Evolutionary conservation across 352 stramenopile genomes (phyloP).

Genomic region (Globisporangium ultimum): DNA sequence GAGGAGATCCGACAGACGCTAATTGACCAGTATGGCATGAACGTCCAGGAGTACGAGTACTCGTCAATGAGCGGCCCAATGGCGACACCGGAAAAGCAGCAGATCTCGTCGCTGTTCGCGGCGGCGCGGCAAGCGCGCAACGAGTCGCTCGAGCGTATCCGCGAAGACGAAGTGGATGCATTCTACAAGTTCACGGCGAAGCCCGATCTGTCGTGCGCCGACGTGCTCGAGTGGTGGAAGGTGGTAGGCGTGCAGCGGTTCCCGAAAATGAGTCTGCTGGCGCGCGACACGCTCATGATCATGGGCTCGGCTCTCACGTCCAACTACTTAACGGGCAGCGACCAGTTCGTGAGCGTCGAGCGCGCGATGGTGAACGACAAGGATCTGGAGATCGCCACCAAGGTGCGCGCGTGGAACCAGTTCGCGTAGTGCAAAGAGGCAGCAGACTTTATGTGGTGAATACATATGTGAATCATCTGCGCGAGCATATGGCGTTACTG

Average conservation of each 20-base stretch:
- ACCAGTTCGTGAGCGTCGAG: neutral
- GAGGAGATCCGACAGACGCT: conserved; percentile 6
- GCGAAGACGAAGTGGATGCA: conserved; percentile 12
- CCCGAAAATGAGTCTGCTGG: conserved; percentile 9
- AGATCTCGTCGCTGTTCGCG: conserved; percentile 11
- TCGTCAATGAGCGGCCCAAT: neutral
- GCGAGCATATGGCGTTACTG: no score
- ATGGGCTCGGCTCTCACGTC: conserved; percentile 9
- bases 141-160: conserved; percentile 4
- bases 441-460: neutral
- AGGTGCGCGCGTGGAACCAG: conserved; percentile 4
- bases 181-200: conserved; percentile 15
- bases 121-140: conserved; percentile 9
- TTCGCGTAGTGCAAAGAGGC: neutral
- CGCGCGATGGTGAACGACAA: conserved; percentile 1
- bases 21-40: conserved; percentile 3
- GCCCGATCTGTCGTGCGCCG: conserved; percentile 6
- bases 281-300: conserved; percentile 13
- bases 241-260: conserved; percentile 9
- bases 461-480: neutral
- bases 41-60: conserved; percentile 1
- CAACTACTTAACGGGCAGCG: conserved; percentile 7
- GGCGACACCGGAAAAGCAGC: neutral
- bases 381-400: neutral
- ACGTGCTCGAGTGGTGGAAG: conserved; percentile 12